These are phyloP conservation scores for Mycosphaerella sp. DNA, from an alignment of 2,329 filamentous ascomycete genomes.

Conservation along the genomic window DNA sequence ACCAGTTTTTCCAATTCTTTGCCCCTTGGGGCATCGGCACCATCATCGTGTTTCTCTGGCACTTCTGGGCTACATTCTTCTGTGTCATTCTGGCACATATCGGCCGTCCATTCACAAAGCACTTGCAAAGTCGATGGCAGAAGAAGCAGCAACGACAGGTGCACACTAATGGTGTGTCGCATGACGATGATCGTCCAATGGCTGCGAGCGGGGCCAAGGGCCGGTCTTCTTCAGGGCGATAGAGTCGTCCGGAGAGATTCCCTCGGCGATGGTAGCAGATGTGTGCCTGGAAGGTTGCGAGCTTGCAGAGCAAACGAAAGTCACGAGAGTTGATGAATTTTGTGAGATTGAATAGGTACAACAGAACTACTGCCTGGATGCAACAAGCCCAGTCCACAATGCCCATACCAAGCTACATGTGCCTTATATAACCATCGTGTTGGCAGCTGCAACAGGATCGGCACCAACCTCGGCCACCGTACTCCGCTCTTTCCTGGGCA, in stretches of 20 bases:
- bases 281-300: too few relatives aligned
- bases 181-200: background rate
- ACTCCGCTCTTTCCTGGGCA: background rate
- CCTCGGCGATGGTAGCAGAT: background rate
- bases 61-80: conserved; percentile 56
- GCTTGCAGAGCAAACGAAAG: too few relatives aligned
- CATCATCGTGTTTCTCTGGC: conserved; percentile 53
- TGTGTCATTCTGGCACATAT: conserved; percentile 56
- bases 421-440: too few relatives aligned
- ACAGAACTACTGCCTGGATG: too few relatives aligned
- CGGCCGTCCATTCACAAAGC: conserved; percentile 44
- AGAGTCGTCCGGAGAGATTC: background rate
- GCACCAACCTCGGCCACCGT: background rate
- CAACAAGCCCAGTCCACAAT: too few relatives aligned
- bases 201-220: conserved; percentile 1
- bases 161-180: conserved; percentile 6
- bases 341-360: too few relatives aligned
- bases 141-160: conserved; percentile 4
- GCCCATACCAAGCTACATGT: too few relatives aligned
- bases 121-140: conserved; percentile 9
- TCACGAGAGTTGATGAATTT: too few relatives aligned
- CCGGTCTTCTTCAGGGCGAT: background rate
- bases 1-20: conserved; percentile 69
- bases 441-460: background rate
- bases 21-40: conserved; percentile 48